Evolutionary conservation across 306 rosid genomes (phyloP), one percentile per base, ranked within the genome.

Genomic region (Dicorynia guianensis): DNA sequence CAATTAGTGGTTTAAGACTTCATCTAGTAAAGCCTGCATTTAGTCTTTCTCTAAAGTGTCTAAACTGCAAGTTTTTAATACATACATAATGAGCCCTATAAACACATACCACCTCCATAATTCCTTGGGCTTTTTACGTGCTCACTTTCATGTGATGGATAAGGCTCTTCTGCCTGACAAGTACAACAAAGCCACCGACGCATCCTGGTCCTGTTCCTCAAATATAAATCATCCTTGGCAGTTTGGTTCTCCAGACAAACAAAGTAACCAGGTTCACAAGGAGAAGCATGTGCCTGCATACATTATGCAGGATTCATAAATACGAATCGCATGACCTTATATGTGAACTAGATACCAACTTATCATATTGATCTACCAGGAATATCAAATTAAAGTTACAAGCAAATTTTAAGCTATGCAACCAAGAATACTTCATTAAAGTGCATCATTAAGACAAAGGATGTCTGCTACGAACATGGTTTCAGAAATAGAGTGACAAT

Each of bases 171-270:
- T 13, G 57, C 89, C 25, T 87, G 93, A 85, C 90, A 89, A 76
- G 85, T 76, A 78, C 96, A 92, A 79, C 99, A 96, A 76, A 96
- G 90, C 99, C 98, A 96, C 89, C 86, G 82, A 72, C 98, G 99
- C 99, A 96, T 96, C 75, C 90, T 81, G 56, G 72, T 74, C 83
- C 82, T 89, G 90, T 89, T 95, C 75, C 79, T 89, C 82, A 69
- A 60, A 81, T 81, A 72, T 76, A 79, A 47, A 82, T 87, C 76
- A 85, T 89, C 90, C 33, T 83, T 74, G 58, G 80, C 47, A 54
- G 63, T 80, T 47, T 60, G 60, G 60, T 85, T 77, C 11, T 79
- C 91, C 72, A 81, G 69, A 44, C 86, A 85, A 47, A 92, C 87
- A 83, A 92, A 88, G 91, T 81, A 82, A 65, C 83, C 87, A 80